Evolutionary conservation across 1,284 basidiomycete genomes (phyloP), one percentile per base, ranked within the genome.

Genomic region (Cutaneotrichosporon sp.): DNA sequence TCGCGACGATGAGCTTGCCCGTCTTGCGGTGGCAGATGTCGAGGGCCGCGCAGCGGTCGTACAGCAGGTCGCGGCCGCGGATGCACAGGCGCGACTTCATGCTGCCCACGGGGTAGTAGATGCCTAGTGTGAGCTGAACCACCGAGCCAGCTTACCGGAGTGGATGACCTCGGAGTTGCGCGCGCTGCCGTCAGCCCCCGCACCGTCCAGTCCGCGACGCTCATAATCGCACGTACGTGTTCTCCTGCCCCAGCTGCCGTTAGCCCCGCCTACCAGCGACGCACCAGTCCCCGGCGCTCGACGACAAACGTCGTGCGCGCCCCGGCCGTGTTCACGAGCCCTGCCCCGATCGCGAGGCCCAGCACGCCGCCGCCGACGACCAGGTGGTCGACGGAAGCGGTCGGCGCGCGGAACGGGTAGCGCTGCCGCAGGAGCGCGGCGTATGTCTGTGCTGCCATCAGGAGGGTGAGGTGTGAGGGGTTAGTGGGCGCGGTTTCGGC

Each of bases 91-190:
- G 83, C 3, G 92, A 94, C 79, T 98, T 98, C 67, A 95, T 82
- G 4, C 93, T 95, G 34, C 87, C 81, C 0, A 85, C 76, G 0
- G 95, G 95, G 74, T 98, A 98, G 75, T 70, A 69, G 59, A 69
- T 71, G 20, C 67, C 67, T 65, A 43, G 0, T 25, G 43, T 58
- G 49, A 52, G 27, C 27, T 22, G 22, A 3, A 7, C 8, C 38
- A 14, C 16, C 6, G 2, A 56, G n/a, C 73, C 59, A n/a, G 18
- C 38, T n/a, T 71, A 87, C 91, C 91, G 64, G 92, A 91, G 80
- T 97, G 95, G 47, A 97, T 90, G 16, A 99, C 95, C 73, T 98
- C 95, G 1, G 92, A 95, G 76, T 97, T 97, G 22, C 95, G 87
- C 42, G 93, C 93, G 75, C 91, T 94, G 62, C 8, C 24, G 16